Percentiles rank a stretch among this genome's conserved stretches.
Evolutionary conservation across 768 basidiomycete species (phyloP).

Genomic region (Hebeloma cylindrosporum): DNA sequence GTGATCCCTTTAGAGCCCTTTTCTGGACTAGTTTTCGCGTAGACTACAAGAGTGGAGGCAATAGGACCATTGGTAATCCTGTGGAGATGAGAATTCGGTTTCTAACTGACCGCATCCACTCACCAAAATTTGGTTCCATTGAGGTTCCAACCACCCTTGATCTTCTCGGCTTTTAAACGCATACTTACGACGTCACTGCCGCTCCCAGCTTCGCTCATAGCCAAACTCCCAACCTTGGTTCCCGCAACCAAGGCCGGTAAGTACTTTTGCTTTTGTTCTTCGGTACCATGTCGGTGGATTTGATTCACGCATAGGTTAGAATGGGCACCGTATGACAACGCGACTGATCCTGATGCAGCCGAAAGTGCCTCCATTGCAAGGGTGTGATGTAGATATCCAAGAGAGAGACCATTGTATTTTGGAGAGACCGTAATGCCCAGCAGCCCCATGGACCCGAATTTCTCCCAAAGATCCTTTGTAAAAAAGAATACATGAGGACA

Average conservation of each 20-base stretch:
- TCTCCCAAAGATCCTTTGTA: slow-evolving; percentile 79
- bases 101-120: not conserved
- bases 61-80: slow-evolving; percentile 96
- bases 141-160: slow-evolving; percentile 71
- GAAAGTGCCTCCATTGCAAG: slow-evolving; percentile 96
- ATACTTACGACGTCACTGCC: slow-evolving; percentile 98
- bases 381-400: slow-evolving; percentile 86
- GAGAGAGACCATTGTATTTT: slow-evolving; percentile 76
- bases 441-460: slow-evolving; percentile 90
- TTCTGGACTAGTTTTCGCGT: slow-evolving; percentile 82
- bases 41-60: slow-evolving; percentile 89
- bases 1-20: slow-evolving; percentile 88
- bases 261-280: slow-evolving; percentile 81
- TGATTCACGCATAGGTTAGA: slow-evolving; percentile 89
- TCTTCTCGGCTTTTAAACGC: slow-evolving; percentile 78
- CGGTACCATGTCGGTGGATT: slow-evolving; percentile 82
- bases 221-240: slow-evolving; percentile 82
- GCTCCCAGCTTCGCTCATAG: slow-evolving; percentile 92
- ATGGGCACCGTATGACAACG: slow-evolving; percentile 89
- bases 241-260: slow-evolving; percentile 80
- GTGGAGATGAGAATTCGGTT: not conserved
- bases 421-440: slow-evolving; percentile 83
- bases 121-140: slow-evolving; percentile 96
- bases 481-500: slow-evolving; percentile 4
- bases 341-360: slow-evolving; percentile 87